Conservation (phyloP, 768 basidiomycete genomes). For the Lactifluus piperatus region DNA sequence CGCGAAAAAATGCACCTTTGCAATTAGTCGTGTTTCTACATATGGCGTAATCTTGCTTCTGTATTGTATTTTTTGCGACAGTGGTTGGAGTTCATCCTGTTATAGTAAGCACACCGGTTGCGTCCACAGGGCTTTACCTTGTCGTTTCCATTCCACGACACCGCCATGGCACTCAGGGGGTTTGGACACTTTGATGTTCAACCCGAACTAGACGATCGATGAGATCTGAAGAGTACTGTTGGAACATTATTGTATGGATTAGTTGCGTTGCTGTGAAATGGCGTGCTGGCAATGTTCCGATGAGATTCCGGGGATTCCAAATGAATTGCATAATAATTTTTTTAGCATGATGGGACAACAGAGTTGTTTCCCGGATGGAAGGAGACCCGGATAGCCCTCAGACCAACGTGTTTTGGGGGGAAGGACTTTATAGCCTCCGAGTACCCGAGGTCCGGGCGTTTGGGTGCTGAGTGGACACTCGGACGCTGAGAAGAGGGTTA, state of each 20-base stretch:
- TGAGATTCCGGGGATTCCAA: not conserved
- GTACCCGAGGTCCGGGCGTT: not conserved
- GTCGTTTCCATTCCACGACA: conserved; percentile 2
- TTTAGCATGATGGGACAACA: not conserved
- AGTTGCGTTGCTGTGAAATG: not conserved
- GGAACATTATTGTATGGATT: not conserved
- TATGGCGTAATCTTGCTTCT: too few relatives aligned
- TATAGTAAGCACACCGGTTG: not conserved
- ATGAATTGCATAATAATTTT: too few relatives aligned
- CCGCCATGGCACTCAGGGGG: not conserved
- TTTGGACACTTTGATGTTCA: not conserved
- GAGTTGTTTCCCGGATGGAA: not conserved
- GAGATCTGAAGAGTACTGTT: not conserved
- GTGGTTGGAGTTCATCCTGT: too few relatives aligned
- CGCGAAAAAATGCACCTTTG: conserved; percentile 7
- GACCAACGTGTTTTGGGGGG: not conserved
- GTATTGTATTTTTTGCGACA: too few relatives aligned
- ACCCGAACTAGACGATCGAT: not conserved
- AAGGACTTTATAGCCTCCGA: not conserved
- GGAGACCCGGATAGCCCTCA: not conserved
- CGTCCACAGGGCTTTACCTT: conserved; percentile 13
- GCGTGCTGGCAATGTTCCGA: too few relatives aligned
- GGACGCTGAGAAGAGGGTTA: too few relatives aligned
- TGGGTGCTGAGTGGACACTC: too few relatives aligned
- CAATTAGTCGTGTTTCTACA: too few relatives aligned